Evolutionary conservation across 371 early-diverging fungal genomes (phyloP).

Genomic region (Syncephalastrum monosporum): DNA sequence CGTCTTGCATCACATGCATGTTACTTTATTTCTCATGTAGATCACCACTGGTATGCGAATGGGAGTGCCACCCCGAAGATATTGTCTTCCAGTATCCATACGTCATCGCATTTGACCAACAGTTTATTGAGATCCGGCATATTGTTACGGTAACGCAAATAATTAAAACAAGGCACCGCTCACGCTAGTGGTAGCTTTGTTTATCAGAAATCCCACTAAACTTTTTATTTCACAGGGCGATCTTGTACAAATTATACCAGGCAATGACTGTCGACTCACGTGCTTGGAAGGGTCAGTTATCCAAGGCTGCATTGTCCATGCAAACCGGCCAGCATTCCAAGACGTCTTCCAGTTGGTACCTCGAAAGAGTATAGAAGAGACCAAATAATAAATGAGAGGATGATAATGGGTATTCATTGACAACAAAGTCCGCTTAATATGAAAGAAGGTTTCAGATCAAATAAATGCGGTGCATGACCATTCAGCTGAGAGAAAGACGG

Average conservation of each 20-base stretch:
- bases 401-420: no score
- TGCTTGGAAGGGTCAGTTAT: slow-evolving; percentile 11
- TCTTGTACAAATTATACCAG: slow-evolving; percentile 21
- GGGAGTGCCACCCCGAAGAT: slow-evolving; percentile 41
- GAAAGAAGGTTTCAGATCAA: no score
- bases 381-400: no score
- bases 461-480: no score
- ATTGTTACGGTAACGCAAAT: slow-evolving; percentile 49
- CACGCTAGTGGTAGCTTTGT: not conserved
- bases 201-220: not conserved
- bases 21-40: not conserved
- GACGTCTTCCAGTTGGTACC: slow-evolving; percentile 12
- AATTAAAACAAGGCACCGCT: not conserved
- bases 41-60: slow-evolving; percentile 23
- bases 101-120: slow-evolving; percentile 77
- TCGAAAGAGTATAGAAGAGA: no score
- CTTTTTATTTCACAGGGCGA: slow-evolving; percentile 14
- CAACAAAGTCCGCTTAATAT: no score
- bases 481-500: no score
- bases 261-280: slow-evolving; percentile 20
- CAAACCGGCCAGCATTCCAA: slow-evolving; percentile 8
- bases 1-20: no score
- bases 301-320: slow-evolving; percentile 24
- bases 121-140: slow-evolving; percentile 82
- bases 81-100: slow-evolving; percentile 70